These are phyloP conservation scores for Candida ovalis DNA, from an alignment of 805 yeast genomes.

Conservation along the genomic window DNA sequence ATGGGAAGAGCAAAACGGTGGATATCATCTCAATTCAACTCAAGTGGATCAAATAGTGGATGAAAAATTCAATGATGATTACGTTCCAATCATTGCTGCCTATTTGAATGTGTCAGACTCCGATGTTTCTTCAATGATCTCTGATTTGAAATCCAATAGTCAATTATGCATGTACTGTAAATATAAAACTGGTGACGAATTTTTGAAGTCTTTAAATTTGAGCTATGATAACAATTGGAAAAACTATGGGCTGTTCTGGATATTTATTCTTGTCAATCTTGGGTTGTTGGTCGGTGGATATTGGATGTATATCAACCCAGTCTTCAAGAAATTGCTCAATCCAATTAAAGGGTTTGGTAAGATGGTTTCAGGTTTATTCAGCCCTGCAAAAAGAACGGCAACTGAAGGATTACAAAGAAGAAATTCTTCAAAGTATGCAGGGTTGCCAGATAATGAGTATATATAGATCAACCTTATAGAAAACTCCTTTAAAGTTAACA, in stretches of 20 bases:
- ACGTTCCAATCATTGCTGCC: background rate
- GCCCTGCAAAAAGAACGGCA: background rate
- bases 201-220: constrained; percentile 14
- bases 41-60: background rate
- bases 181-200: constrained; percentile 20
- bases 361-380: background rate
- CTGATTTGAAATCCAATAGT: background rate
- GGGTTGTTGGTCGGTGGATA: background rate
- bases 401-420: background rate
- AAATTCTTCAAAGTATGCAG: background rate
- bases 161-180: constrained; percentile 20
- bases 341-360: background rate
- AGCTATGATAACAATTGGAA: constrained; percentile 20
- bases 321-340: background rate
- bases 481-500: no score
- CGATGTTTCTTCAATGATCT: background rate
- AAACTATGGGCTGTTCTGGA: constrained; percentile 25
- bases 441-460: background rate
- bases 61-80: background rate
- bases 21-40: background rate
- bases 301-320: background rate
- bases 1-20: background rate
- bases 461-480: no score
- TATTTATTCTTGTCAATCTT: constrained; percentile 43
- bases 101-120: background rate